These are phyloP conservation scores for Cochlearia excelsa DNA, from an alignment of 345 rosid genomes.

Conservation along the genomic window DNA sequence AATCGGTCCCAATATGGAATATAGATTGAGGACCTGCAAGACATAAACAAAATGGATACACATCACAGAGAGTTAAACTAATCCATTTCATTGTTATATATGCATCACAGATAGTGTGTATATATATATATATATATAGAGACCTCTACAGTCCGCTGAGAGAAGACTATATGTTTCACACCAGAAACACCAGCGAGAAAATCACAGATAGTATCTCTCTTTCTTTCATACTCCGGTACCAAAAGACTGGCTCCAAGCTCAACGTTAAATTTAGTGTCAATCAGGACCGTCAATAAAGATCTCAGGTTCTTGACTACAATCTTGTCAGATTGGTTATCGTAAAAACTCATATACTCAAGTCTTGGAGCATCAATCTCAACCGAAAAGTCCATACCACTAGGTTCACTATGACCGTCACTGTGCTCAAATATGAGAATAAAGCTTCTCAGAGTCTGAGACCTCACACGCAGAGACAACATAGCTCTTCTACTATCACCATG, in stretches of 20 bases:
- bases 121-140: neutral
- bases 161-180: conserved; percentile 18
- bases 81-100: neutral
- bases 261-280: neutral
- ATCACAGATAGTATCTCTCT: neutral
- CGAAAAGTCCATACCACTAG: neutral
- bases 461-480: conserved; percentile 10
- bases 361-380: conserved; percentile 27
- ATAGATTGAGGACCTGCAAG: conserved; percentile 1
- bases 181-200: neutral
- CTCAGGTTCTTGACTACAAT: conserved; percentile 9
- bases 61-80: neutral
- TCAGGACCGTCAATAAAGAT: conserved; percentile 8
- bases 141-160: conserved; percentile 1
- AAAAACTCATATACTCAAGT: neutral
- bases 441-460: conserved; percentile 17
- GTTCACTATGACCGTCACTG: no score
- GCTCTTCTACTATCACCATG: neutral
- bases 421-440: neutral
- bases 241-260: neutral
- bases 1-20: neutral
- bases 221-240: neutral
- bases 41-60: neutral
- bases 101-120: neutral
- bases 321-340: neutral